Evolutionary conservation across 768 basidiomycete genomes (phyloP).

Genomic region (Candolleomyces efflorescens): DNA sequence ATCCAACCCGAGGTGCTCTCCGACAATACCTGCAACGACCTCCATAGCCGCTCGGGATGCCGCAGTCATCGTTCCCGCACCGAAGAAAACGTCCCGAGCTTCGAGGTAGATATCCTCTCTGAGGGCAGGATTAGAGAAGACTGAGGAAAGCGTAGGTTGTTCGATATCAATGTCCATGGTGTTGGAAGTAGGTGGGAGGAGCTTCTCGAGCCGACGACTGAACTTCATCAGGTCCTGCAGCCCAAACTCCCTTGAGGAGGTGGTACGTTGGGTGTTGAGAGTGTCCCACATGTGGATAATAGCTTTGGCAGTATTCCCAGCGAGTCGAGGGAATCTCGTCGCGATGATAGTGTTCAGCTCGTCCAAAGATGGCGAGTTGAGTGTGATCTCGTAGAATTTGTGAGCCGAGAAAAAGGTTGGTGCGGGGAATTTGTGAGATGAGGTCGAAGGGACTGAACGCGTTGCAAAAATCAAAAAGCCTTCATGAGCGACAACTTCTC

Average conservation of each 20-base stretch:
- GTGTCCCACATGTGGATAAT: conserved; percentile 70
- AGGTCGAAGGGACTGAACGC: conserved; percentile 54
- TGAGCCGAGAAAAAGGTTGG: conserved; percentile 82
- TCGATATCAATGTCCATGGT: conserved; percentile 38
- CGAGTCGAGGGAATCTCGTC: conserved; percentile 60
- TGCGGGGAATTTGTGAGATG: conserved; percentile 43
- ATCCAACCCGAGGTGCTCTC: conserved; percentile 61
- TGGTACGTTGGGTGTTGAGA: conserved; percentile 44
- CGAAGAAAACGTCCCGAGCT: conserved; percentile 90
- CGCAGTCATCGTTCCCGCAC: conserved; percentile 53
- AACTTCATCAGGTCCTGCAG: conserved; percentile 82
- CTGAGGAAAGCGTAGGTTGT: conserved; percentile 29
- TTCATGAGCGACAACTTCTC: conserved; percentile 69
- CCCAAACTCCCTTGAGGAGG: conserved; percentile 59
- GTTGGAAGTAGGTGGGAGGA: conserved; percentile 49
- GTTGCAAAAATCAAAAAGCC: conserved; percentile 89
- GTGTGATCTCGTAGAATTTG: conserved; percentile 70
- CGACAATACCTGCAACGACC: conserved; percentile 50
- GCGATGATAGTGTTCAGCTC: conserved; percentile 74
- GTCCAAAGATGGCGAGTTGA: conserved; percentile 54
- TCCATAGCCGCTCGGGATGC: conserved; percentile 46
- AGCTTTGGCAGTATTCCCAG: conserved; percentile 39
- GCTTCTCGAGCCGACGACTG: conserved; percentile 63
- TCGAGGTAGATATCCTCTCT: conserved; percentile 89
- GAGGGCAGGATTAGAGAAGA: conserved; percentile 68